phyloP scores from a whole-genome alignment of 495 filamentous ascomycete genomes.

The Penicillium diatomitis region DNA sequence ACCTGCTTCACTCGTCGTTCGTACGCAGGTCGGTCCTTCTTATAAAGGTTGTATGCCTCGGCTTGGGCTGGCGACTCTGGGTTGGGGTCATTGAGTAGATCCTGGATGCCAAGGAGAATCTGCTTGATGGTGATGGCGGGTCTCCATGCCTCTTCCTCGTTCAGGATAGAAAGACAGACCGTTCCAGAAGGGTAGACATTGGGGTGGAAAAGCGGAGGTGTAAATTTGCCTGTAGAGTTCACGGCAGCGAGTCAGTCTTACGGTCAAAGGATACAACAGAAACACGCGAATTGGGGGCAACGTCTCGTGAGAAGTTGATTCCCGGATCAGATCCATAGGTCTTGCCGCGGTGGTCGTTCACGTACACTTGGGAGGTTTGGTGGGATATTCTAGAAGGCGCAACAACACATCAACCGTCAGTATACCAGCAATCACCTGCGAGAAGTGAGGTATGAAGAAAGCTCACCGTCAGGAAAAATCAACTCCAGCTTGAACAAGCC shows the following conservation, averaged over 20 bases:
- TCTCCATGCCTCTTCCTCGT: slow-evolving; percentile 98
- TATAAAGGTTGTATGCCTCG: slow-evolving; percentile 94
- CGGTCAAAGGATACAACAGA: not conserved
- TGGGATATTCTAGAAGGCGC: slow-evolving; percentile 74
- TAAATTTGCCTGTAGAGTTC: slow-evolving; percentile 72
- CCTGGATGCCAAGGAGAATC: slow-evolving; percentile 91
- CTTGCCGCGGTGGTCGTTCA: slow-evolving; percentile 2
- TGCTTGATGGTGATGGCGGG: slow-evolving; percentile 97
- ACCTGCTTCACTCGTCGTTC: slow-evolving; percentile 78
- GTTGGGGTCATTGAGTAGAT: slow-evolving; percentile 91
- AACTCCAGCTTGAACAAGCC: slow-evolving; percentile 91
- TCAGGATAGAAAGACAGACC: slow-evolving; percentile 93
- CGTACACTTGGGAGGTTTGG: slow-evolving; percentile 96
- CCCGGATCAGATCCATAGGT: not conserved
- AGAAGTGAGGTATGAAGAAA: slow-evolving; percentile 3
- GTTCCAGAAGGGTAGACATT: slow-evolving; percentile 99
- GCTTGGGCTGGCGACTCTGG: slow-evolving; percentile 95
- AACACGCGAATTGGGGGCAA: too few species aligned
- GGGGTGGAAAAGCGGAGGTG: slow-evolving; percentile 92
- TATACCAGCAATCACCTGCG: slow-evolving; percentile 3
- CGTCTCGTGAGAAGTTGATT: too few species aligned
- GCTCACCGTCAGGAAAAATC: slow-evolving; percentile 87
- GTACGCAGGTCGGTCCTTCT: slow-evolving; percentile 80
- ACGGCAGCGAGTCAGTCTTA: not conserved
- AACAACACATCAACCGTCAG: slow-evolving; percentile 7